Evolutionary conservation across 164 flowering plant genomes (phyloP).

Genomic region (Magnolia officinalis): DNA sequence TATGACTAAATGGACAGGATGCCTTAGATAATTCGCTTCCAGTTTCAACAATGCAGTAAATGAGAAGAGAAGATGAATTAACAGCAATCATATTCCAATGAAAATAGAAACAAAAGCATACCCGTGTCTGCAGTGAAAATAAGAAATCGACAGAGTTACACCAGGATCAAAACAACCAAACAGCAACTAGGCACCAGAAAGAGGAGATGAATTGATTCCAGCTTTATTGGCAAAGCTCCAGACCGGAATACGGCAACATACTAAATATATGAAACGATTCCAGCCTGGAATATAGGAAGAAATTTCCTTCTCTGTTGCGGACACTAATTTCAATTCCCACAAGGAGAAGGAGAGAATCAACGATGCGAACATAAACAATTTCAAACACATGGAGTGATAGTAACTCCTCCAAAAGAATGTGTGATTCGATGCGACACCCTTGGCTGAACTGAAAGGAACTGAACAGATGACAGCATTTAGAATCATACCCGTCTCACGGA

Average conservation of each 20-base stretch:
- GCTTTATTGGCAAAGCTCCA: slow-evolving; percentile 8
- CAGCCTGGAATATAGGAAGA: slow-evolving; percentile 1
- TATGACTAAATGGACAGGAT: background rate
- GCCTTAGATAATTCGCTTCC: background rate
- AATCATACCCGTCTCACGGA: slow-evolving; percentile 2
- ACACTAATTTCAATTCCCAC: slow-evolving; percentile 2
- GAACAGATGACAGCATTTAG: slow-evolving; percentile 1
- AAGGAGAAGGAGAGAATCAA: slow-evolving; percentile 10
- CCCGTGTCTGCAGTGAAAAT: background rate
- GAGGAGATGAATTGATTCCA: background rate
- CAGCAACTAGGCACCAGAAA: background rate
- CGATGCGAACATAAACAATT: background rate
- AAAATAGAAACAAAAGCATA: background rate
- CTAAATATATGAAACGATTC: slow-evolving; percentile 5
- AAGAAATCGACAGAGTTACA: background rate
- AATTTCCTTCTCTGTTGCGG: slow-evolving; percentile 3
- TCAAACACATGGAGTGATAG: slow-evolving; percentile 1
- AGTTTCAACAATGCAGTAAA: background rate
- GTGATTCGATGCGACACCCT: background rate
- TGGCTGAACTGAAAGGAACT: slow-evolving; percentile 6
- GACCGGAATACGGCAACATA: slow-evolving; percentile 6
- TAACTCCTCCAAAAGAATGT: slow-evolving; percentile 8
- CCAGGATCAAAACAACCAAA: background rate
- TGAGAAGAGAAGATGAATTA: background rate
- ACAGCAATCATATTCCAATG: background rate